Evolutionary conservation across 1,139 yeast genomes (phyloP).

Genomic region (Suhomyces wounanorum): DNA sequence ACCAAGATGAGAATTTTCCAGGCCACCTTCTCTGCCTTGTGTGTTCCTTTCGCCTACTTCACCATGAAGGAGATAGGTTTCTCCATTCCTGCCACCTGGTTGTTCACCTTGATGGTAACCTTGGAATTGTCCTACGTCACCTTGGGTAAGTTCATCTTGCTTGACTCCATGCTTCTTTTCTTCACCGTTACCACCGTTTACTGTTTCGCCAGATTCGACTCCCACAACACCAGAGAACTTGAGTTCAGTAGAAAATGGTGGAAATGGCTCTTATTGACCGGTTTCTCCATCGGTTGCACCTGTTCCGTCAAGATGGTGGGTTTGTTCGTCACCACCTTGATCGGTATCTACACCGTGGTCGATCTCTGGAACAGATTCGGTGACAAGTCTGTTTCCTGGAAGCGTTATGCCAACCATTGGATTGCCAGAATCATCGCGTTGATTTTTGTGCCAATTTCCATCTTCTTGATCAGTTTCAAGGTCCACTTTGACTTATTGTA

Average conservation of each 20-base stretch:
- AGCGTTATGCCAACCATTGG: conserved; percentile 62
- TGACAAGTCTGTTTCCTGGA: conserved; percentile 54
- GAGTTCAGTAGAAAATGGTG: conserved; percentile 84
- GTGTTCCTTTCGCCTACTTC: conserved; percentile 92
- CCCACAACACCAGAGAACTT: conserved; percentile 55
- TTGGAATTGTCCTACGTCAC: conserved; percentile 87
- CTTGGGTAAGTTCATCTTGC: conserved; percentile 84
- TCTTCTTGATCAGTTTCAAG: conserved; percentile 67
- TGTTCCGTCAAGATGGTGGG: conserved; percentile 90
- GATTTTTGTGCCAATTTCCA: conserved; percentile 60
- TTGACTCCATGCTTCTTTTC: conserved; percentile 94
- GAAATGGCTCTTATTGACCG: conserved; percentile 86
- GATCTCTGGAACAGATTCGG: conserved; percentile 73
- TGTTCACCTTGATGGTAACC: conserved; percentile 82
- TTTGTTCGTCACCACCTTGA: conserved; percentile 68
- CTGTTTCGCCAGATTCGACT: conserved; percentile 79
- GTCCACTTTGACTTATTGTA: conserved; percentile 72
- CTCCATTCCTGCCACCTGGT: conserved; percentile 82
- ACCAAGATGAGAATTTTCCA: conserved; percentile 94
- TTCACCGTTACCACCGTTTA: conserved; percentile 86
- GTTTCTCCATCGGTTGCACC: conserved; percentile 71
- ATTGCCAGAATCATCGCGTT: conserved; percentile 59
- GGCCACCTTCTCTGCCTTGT: conserved; percentile 83
- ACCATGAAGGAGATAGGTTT: conserved; percentile 87
- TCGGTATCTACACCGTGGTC: conserved; percentile 73